phyloP scores from a whole-genome alignment of 164 flowering plant species.

The Magnolia officinalis region DNA sequence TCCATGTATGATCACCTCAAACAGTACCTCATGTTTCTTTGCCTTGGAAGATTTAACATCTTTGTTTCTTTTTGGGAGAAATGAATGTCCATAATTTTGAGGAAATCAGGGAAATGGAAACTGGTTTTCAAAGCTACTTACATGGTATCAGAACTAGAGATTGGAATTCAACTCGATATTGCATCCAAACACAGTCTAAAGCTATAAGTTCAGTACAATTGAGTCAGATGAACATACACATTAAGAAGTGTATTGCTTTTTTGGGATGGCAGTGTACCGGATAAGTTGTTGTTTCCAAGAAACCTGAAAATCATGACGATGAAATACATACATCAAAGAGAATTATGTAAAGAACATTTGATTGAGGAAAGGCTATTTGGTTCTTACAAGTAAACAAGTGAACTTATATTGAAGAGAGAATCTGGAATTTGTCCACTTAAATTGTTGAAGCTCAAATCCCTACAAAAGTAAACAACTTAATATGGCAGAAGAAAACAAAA shows the following conservation, averaged over 20 bases:
- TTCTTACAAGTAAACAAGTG: slow-evolving; percentile 58
- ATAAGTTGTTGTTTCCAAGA: slow-evolving; percentile 66
- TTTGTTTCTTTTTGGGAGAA: no score
- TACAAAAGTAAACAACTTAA: no score
- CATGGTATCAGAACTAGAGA: no score
- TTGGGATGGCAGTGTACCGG: slow-evolving; percentile 46
- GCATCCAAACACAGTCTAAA: background rate
- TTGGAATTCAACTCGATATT: no score
- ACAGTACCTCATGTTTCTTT: no score
- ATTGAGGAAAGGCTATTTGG: background rate
- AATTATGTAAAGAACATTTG: background rate
- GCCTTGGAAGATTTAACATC: no score
- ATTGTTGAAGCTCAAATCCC: slow-evolving; percentile 65
- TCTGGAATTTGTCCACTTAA: slow-evolving; percentile 54
- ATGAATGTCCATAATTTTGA: no score
- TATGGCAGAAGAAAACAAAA: background rate
- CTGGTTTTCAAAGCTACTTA: no score
- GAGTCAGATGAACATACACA: slow-evolving; percentile 38
- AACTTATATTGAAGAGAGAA: slow-evolving; percentile 50
- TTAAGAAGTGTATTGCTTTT: slow-evolving; percentile 39
- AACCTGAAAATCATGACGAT: slow-evolving; percentile 37
- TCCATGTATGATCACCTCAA: no score
- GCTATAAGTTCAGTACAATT: background rate
- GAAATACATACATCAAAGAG: background rate
- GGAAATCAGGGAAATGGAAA: no score